Evolutionary conservation across 805 yeast species (phyloP).

Genomic region (Saturnispora dispora): DNA sequence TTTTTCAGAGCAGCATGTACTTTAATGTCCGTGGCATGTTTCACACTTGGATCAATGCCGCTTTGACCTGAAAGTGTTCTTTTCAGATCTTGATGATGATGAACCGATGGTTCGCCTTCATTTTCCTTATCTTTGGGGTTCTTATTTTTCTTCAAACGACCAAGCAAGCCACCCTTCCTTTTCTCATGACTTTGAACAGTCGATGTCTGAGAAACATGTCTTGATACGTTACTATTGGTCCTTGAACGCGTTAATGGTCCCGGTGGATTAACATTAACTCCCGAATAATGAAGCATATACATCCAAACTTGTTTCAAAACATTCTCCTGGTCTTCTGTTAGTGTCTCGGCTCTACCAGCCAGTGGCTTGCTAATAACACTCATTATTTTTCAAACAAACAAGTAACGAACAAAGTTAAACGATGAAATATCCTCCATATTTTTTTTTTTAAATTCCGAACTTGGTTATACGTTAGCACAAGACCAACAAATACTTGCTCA

Average conservation of each 20-base stretch:
- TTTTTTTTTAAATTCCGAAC: background rate
- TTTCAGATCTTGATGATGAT: conserved; percentile 7
- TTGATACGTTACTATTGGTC: background rate
- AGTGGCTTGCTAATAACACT: background rate
- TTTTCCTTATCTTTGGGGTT: conserved; percentile 6
- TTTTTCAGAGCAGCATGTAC: conserved; percentile 43
- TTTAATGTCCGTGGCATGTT: conserved; percentile 26
- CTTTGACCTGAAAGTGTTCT: conserved; percentile 18
- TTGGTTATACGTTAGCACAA: background rate
- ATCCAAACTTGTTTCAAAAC: conserved; percentile 67
- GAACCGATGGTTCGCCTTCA: conserved; percentile 2
- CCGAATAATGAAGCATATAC: conserved; percentile 50
- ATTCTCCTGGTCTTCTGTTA: conserved; percentile 50
- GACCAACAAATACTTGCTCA: background rate
- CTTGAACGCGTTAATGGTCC: conserved; percentile 10
- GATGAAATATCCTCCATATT: background rate
- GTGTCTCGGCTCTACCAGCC: conserved; percentile 37
- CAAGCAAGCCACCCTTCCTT: conserved; percentile 28
- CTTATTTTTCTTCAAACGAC: conserved; percentile 23
- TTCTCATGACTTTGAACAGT: conserved; percentile 6
- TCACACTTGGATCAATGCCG: conserved; percentile 22
- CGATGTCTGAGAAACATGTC: background rate
- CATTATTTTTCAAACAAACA: background rate
- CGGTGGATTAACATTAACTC: conserved; percentile 30
- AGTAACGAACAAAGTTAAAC: background rate